These are phyloP conservation scores for Starmerella bombi DNA, from an alignment of 805 yeast genomes.

Conservation along the genomic window DNA sequence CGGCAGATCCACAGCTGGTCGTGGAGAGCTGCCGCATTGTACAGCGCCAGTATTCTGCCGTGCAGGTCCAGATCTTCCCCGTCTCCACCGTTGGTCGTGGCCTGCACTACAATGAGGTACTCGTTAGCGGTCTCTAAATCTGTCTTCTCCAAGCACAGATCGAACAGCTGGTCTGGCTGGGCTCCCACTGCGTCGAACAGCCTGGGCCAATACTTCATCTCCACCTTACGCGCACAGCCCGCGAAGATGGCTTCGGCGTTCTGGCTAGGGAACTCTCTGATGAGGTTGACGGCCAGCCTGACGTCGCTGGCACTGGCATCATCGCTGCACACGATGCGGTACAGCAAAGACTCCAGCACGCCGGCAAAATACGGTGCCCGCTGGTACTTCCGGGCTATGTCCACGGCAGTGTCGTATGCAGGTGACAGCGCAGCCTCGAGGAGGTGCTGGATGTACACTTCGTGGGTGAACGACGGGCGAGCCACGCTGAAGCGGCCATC, in stretches of 20 bases:
- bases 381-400: constrained; percentile 24
- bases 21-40: constrained; percentile 26
- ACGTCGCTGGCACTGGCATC: constrained; percentile 4
- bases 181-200: constrained; percentile 30
- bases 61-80: constrained; percentile 7
- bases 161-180: constrained; percentile 26
- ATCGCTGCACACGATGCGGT: constrained; percentile 21
- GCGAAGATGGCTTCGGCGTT: constrained; percentile 29
- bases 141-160: constrained; percentile 26
- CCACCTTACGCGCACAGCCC: constrained; percentile 46
- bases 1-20: constrained; percentile 28
- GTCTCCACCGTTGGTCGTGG: constrained; percentile 20
- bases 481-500: constrained; percentile 27
- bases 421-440: constrained; percentile 23
- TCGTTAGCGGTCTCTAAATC: constrained; percentile 32
- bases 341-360: constrained; percentile 31
- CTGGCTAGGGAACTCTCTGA: constrained; percentile 27
- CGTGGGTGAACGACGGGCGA: constrained; percentile 24
- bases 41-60: constrained; percentile 18
- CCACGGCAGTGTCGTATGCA: constrained; percentile 16
- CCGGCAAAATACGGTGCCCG: constrained; percentile 31
- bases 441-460: constrained; percentile 26
- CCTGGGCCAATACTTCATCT: constrained; percentile 39
- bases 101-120: constrained; percentile 30
- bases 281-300: constrained; percentile 22